phyloP scores from a whole-genome alignment of 1,284 basidiomycete genomes.

The Ustilago sp. region DNA sequence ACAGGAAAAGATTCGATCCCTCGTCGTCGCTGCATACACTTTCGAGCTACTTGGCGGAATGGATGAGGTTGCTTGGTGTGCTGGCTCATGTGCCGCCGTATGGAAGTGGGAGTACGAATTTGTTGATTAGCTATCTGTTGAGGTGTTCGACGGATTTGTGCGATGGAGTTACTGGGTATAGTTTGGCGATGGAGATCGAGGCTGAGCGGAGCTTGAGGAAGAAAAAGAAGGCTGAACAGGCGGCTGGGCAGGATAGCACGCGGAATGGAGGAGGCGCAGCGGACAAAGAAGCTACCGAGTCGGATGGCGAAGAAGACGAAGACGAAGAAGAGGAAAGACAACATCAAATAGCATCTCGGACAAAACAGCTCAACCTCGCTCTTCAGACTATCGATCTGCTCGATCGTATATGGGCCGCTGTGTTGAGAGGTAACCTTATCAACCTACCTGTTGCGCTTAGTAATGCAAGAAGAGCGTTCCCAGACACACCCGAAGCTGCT shows the following conservation, averaged over 20 bases:
- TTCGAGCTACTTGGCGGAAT: conserved; percentile 42
- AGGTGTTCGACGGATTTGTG: conserved; percentile 56
- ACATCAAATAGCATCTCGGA: conserved; percentile 16
- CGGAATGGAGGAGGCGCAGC: background rate
- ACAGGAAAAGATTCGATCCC: conserved; percentile 56
- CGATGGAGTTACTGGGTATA: conserved; percentile 61
- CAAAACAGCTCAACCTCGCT: conserved; percentile 46
- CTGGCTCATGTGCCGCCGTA: conserved; percentile 55
- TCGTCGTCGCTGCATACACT: conserved; percentile 42
- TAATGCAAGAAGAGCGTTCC: conserved; percentile 31
- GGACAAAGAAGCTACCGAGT: background rate
- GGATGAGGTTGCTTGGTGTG: conserved; percentile 47
- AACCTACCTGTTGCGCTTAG: conserved; percentile 34
- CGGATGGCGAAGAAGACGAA: background rate
- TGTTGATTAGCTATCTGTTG: conserved; percentile 59
- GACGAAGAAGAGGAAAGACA: conserved; percentile 33
- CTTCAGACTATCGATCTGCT: conserved; percentile 56
- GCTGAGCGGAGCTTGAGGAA: conserved; percentile 2
- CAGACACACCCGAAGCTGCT: conserved; percentile 15
- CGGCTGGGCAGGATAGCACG: background rate
- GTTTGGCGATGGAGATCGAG: conserved; percentile 40
- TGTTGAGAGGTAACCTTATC: conserved; percentile 52
- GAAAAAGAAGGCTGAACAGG: background rate
- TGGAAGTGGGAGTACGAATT: conserved; percentile 46
- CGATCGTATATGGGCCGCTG: conserved; percentile 59